phyloP scores from a whole-genome alignment of 352 stramenopile genomes.

The Phytophthora cryptogea region DNA sequence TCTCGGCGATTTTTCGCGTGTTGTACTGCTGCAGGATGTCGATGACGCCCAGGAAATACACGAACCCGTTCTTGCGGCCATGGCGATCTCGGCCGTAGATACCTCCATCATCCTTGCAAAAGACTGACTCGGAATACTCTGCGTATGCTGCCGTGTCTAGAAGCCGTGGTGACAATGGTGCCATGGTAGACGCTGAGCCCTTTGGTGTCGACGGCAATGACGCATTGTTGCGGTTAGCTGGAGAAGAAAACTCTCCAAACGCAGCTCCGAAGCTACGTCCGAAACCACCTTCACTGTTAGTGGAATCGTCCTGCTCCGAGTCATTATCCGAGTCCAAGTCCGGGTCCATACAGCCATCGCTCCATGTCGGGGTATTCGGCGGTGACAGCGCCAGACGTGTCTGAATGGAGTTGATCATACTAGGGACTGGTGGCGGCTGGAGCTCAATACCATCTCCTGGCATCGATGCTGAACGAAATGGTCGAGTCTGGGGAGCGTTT shows the following conservation, averaged over 20 bases:
- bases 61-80: slow-evolving; percentile 73
- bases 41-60: slow-evolving; percentile 94
- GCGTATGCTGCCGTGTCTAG: slow-evolving; percentile 51
- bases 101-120: slow-evolving; percentile 75
- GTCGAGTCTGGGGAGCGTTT: slow-evolving; percentile 6
- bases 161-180: slow-evolving; percentile 54
- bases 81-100: slow-evolving; percentile 66
- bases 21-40: slow-evolving; percentile 96
- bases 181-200: slow-evolving; percentile 2
- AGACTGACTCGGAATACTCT: slow-evolving; percentile 64
- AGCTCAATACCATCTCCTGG: slow-evolving; percentile 9
- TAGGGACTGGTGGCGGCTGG: slow-evolving; percentile 11
- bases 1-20: slow-evolving; percentile 90
- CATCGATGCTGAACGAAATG: slow-evolving; percentile 22
- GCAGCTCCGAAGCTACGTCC: slow-evolving; percentile 21
- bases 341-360: slow-evolving; percentile 16
- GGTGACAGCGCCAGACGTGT: slow-evolving; percentile 30
- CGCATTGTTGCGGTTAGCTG: slow-evolving; percentile 21
- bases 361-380: slow-evolving; percentile 29
- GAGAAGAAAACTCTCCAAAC: slow-evolving; percentile 24
- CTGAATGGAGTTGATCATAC: slow-evolving; percentile 7
- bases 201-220: slow-evolving; percentile 32
- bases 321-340: slow-evolving; percentile 45
- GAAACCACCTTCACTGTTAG: slow-evolving; percentile 44
- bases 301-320: slow-evolving; percentile 41